Evolutionary conservation across 1,284 basidiomycete genomes (phyloP), one percentile per base, ranked within the genome.

Genomic region (Cryptococcus neoformans): DNA sequence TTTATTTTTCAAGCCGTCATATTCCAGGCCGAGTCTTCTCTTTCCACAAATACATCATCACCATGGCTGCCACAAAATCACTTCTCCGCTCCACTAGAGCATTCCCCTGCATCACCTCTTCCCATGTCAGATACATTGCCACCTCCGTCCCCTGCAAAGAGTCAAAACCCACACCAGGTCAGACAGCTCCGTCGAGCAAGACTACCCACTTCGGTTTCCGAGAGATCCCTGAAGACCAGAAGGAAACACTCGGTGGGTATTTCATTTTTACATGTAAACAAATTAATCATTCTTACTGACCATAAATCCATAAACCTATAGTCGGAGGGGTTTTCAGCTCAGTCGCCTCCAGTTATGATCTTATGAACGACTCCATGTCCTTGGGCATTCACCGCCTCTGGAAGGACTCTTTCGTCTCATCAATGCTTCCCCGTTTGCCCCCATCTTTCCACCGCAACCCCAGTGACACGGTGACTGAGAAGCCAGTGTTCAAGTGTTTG

Each of bases 281-380:
- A 90, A 65, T 83, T 84, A 60, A 94, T 99, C 54, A 99, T 99
- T 16, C 4, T 21, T 40, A 21, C 44, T 44, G 5, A 49, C 17
- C n/a, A 16, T n/a, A 41, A 14, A 10, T 36, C 8, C 49, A 3
- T 28, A 28, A 28, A 28, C 28, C 3, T 28, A 4, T 4, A 75
- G 95, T 99, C 57, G 91, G 90, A 65, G 83, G 84, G 61, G 94
- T 99, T 54, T 99, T 99, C 80, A 88, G 91, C 67, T 95, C 91
- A 4, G 95, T 99, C 54, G 93, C 96, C 44, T 90, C 90, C 44
- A 91, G 86, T 54, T 99, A 99, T 78, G 95, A 99, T 78, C 77
- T 98, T 44, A 97, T 99, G 94, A 99, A 99, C 82, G 96, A 99
- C 74, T 92, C 93, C 34, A 92, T 95, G 81, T 99, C 95, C 5